phyloP scores from a whole-genome alignment of 192 early-diverging fungal species.

The Rhizophagus prolifer region DNA sequence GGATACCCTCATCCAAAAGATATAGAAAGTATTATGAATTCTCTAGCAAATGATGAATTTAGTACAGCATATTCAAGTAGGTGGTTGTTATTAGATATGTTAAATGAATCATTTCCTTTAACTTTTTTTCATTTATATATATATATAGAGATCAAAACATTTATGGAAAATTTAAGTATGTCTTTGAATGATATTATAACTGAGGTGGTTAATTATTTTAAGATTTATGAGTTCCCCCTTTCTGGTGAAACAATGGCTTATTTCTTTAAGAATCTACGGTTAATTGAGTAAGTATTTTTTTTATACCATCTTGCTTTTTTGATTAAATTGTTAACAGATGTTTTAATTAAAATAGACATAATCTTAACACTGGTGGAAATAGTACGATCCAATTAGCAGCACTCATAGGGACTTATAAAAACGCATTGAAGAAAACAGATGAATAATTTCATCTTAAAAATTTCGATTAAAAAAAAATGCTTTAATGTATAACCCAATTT shows the following conservation, averaged over 20 bases:
- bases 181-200: conserved; percentile 90
- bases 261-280: conserved; percentile 79
- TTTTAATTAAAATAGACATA: conserved; percentile 56
- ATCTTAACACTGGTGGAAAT: conserved; percentile 77
- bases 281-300: conserved; percentile 75
- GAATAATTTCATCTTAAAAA: neutral
- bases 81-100: conserved; percentile 8
- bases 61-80: conserved; percentile 66
- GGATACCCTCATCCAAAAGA: conserved; percentile 88
- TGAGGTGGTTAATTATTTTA: conserved; percentile 68
- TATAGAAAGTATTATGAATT: conserved; percentile 72
- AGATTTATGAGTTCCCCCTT: conserved; percentile 60
- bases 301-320: conserved; percentile 10
- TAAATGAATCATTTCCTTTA: neutral
- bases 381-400: conserved; percentile 89
- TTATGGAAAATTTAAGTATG: conserved; percentile 84
- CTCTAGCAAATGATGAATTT: conserved; percentile 87
- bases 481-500: neutral
- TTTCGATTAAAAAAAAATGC: neutral
- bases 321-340: neutral
- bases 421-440: conserved; percentile 35
- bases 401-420: conserved; percentile 84
- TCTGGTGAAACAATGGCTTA: conserved; percentile 64
- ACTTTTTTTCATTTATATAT: neutral
- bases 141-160: conserved; percentile 61